Conservation (phyloP, 345 rosid species). For the Syzygium aqueum region DNA sequence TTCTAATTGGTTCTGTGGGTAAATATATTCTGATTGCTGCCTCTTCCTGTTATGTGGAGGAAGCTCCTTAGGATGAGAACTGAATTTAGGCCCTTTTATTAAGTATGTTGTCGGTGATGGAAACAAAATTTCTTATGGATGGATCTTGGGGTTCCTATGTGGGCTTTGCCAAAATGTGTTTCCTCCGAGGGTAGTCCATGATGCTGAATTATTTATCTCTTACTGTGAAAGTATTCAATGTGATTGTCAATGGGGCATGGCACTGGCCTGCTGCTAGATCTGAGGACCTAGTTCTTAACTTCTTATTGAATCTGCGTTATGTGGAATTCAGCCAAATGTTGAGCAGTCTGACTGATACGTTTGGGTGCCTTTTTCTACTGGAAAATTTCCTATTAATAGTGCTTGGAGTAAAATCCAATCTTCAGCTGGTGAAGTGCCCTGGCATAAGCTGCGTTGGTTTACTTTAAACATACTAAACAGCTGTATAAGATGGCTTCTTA, state of each 20-base stretch:
- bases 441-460: neutral
- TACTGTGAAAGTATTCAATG: neutral
- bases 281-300: neutral
- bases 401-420: neutral
- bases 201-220: neutral
- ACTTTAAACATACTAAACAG: too few relatives aligned
- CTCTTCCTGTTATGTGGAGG: neutral
- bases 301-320: neutral
- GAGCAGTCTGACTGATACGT: neutral
- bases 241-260: neutral
- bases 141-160: neutral
- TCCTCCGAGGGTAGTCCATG: neutral
- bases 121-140: neutral
- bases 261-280: neutral
- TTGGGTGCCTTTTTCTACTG: neutral
- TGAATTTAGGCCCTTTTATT: neutral
- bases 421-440: neutral
- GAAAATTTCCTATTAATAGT: neutral
- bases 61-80: neutral
- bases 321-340: fast-evolving
- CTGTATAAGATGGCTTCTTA: too few relatives aligned
- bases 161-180: neutral
- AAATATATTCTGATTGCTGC: neutral
- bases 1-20: neutral
- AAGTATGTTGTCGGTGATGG: neutral